Evolutionary conservation across 2,329 filamentous ascomycete species (phyloP).

Genomic region (Aureobasidium melanogenum): DNA sequence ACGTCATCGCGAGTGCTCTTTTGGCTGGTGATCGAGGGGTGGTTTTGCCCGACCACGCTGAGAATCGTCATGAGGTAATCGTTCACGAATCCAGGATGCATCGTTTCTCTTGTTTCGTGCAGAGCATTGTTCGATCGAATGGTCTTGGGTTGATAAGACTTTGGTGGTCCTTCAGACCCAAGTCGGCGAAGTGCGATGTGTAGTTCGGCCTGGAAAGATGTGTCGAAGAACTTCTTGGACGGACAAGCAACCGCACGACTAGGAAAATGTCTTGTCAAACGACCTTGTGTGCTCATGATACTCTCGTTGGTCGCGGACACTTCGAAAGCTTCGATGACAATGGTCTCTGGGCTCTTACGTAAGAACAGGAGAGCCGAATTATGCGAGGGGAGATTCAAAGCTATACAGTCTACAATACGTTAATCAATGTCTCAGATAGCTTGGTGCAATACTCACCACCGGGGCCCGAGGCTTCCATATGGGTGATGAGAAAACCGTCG

Average conservation of each 20-base stretch:
- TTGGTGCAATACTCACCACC: neutral
- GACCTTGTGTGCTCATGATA: conserved; percentile 43
- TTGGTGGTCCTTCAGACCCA: neutral
- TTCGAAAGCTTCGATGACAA: conserved; percentile 55
- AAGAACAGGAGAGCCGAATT: conserved; percentile 5
- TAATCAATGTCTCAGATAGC: neutral
- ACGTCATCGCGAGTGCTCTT: conserved; percentile 56
- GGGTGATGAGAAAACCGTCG: neutral
- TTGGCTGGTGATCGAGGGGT: conserved; percentile 31
- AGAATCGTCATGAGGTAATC: conserved; percentile 53
- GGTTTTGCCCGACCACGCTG: conserved; percentile 41
- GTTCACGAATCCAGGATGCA: conserved; percentile 48
- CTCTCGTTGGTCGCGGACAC: conserved; percentile 44
- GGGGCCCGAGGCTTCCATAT: neutral
- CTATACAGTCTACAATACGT: neutral
- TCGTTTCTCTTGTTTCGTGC: conserved; percentile 50
- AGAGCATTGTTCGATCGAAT: conserved; percentile 43
- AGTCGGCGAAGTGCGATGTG: neutral
- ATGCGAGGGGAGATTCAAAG: neutral
- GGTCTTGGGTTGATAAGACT: conserved; percentile 16
- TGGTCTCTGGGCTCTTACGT: conserved; percentile 13
- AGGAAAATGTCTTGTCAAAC: conserved; percentile 53
- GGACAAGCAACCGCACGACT: conserved; percentile 43
- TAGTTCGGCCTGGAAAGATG: conserved; percentile 11
- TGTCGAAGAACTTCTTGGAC: conserved; percentile 27